Evolutionary conservation across 495 filamentous ascomycete genomes (phyloP).

Genomic region (Penicillium paradoxum): DNA sequence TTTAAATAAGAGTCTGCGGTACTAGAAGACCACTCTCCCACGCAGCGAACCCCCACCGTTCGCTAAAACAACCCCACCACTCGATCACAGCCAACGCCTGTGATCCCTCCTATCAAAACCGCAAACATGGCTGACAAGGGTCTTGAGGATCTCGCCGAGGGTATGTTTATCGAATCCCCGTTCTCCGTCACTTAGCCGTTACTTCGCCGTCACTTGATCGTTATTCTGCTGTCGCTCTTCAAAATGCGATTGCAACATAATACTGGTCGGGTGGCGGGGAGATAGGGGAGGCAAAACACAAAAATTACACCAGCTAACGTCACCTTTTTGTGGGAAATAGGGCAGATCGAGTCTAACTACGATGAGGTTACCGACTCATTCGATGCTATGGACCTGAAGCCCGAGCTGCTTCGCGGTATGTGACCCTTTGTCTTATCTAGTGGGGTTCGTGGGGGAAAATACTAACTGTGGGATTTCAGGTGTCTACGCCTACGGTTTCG

Average conservation of each 20-base stretch:
- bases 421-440: slow-evolving; percentile 18
- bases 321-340: slow-evolving; percentile 43
- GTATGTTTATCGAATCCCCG: slow-evolving; percentile 48
- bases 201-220: background rate
- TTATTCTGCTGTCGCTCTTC: background rate
- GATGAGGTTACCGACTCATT: slow-evolving; percentile 99
- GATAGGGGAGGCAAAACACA: background rate
- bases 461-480: slow-evolving; percentile 50
- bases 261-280: slow-evolving; percentile 18
- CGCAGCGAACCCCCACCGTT: slow-evolving; percentile 29
- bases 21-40: slow-evolving; percentile 29
- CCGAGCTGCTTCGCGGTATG: slow-evolving; percentile 95
- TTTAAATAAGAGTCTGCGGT: slow-evolving; percentile 34
- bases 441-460: slow-evolving; percentile 15
- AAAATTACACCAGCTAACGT: slow-evolving; percentile 22
- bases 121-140: slow-evolving; percentile 98
- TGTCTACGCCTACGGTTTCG: slow-evolving; percentile 99
- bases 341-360: slow-evolving; percentile 99
- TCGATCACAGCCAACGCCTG: slow-evolving; percentile 62
- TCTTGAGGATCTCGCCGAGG: slow-evolving; percentile 91
- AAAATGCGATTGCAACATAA: slow-evolving; percentile 5
- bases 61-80: slow-evolving; percentile 43
- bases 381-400: slow-evolving; percentile 93
- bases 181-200: background rate
- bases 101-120: slow-evolving; percentile 58